Conservation (phyloP, 805 yeast genomes). For the Pichia cabralensis region DNA sequence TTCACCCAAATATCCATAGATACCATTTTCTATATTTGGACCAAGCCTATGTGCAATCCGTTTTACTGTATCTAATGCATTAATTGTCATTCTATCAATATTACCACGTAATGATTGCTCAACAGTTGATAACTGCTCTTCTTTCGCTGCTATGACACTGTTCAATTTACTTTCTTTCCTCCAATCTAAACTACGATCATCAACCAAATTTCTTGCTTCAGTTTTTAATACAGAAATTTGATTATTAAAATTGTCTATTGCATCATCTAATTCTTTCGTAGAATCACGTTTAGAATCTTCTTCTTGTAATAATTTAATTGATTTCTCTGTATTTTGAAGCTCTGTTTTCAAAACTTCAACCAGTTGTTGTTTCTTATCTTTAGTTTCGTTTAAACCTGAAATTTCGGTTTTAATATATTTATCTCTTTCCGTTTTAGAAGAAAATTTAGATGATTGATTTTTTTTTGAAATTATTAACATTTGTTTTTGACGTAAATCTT, state of each 20-base stretch:
- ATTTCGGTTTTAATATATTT: constrained; percentile 54
- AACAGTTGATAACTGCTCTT: constrained; percentile 42
- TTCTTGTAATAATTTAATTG: constrained; percentile 2
- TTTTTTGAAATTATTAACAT: constrained; percentile 58
- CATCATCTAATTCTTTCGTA: constrained; percentile 23
- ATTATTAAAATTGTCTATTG: constrained; percentile 13
- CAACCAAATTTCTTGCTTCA: constrained; percentile 38
- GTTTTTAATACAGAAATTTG: constrained; percentile 25
- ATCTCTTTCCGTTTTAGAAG: constrained; percentile 49
- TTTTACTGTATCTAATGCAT: constrained; percentile 62
- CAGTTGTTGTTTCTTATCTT: constrained; percentile 20
- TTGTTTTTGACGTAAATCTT: constrained; percentile 39
- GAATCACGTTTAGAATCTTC: neutral
- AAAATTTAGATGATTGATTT: constrained; percentile 56
- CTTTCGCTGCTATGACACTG: constrained; percentile 42
- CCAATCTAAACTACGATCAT: constrained; percentile 67
- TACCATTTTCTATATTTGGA: constrained; percentile 35
- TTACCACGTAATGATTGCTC: constrained; percentile 57
- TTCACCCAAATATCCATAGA: constrained; percentile 81
- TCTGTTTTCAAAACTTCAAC: constrained; percentile 27
- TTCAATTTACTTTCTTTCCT: constrained; percentile 62
- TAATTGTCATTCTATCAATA: constrained; percentile 60
- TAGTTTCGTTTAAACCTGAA: constrained; percentile 8
- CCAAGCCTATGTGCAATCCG: constrained; percentile 51
- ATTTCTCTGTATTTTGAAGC: constrained; percentile 27